These are phyloP conservation scores for Neltuma alba DNA, from an alignment of 306 rosid genomes.

Conservation along the genomic window DNA sequence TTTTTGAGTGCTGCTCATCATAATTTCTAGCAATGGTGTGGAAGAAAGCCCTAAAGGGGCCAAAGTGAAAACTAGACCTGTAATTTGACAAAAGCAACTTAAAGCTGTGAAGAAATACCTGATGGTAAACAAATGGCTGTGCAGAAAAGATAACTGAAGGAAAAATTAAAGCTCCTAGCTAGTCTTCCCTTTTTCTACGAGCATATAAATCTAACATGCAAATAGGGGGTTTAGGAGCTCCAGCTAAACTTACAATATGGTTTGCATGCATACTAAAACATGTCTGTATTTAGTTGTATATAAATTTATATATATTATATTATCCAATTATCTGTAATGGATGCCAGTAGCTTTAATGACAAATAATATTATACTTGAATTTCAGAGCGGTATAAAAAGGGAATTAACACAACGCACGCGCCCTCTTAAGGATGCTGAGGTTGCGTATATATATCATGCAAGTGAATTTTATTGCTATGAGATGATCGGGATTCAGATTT, in stretches of 20 bases:
- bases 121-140: neutral
- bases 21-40: neutral
- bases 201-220: neutral
- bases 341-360: too few relatives aligned
- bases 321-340: too few relatives aligned
- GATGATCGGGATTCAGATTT: too few relatives aligned
- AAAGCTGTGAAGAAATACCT: constrained; percentile 31
- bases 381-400: too few relatives aligned
- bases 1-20: neutral
- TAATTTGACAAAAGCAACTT: constrained; percentile 20
- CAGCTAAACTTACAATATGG: too few relatives aligned
- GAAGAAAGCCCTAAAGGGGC: constrained; percentile 28
- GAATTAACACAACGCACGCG: too few relatives aligned
- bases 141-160: constrained; percentile 14
- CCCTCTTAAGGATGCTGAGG: too few relatives aligned
- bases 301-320: too few relatives aligned
- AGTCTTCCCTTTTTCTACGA: neutral
- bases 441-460: neutral
- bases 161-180: neutral
- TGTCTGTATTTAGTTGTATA: too few relatives aligned
- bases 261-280: too few relatives aligned
- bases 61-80: constrained; percentile 19
- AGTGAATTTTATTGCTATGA: neutral
- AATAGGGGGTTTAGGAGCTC: too few relatives aligned
- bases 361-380: too few relatives aligned